A percentile compares a stretch with the other conserved stretches of the same genome.
Conservation (phyloP, 176 grass and related monocot genomes). For the Bolboschoenus planiculmis region DNA sequence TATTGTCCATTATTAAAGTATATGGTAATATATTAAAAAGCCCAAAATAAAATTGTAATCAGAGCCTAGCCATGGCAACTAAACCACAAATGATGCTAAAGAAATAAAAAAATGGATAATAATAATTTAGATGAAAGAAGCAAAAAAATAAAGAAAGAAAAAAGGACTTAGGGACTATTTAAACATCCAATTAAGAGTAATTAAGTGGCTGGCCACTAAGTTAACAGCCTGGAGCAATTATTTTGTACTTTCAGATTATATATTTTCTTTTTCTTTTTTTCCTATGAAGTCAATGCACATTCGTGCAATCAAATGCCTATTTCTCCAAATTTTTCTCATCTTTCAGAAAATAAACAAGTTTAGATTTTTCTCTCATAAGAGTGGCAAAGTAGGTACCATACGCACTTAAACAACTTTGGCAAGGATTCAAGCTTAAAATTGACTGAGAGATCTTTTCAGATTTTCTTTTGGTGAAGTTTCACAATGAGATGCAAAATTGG, state of each 20-base stretch:
- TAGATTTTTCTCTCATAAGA: background rate
- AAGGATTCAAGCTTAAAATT: background rate
- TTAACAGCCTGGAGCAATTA: background rate
- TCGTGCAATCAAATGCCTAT: background rate
- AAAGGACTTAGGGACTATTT: too few species aligned
- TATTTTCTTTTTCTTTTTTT: too few species aligned
- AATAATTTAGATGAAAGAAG: too few species aligned
- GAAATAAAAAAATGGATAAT: too few species aligned
- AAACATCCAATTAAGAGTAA: background rate
- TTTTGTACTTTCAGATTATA: background rate
- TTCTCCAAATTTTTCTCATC: background rate
- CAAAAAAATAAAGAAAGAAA: background rate
- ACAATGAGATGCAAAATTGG: background rate
- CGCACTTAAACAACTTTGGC: background rate
- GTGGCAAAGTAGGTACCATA: background rate
- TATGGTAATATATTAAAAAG: background rate
- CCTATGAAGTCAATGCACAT: too few species aligned
- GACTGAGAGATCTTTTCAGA: background rate
- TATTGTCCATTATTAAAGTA: background rate
- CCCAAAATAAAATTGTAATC: background rate
- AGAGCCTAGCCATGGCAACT: background rate
- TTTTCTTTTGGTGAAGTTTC: background rate
- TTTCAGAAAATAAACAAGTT: background rate
- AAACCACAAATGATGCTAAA: background rate
- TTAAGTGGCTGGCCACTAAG: background rate